These are phyloP conservation scores for Clavispora carvajalis DNA, from an alignment of 805 yeast species.

Conservation along the genomic window DNA sequence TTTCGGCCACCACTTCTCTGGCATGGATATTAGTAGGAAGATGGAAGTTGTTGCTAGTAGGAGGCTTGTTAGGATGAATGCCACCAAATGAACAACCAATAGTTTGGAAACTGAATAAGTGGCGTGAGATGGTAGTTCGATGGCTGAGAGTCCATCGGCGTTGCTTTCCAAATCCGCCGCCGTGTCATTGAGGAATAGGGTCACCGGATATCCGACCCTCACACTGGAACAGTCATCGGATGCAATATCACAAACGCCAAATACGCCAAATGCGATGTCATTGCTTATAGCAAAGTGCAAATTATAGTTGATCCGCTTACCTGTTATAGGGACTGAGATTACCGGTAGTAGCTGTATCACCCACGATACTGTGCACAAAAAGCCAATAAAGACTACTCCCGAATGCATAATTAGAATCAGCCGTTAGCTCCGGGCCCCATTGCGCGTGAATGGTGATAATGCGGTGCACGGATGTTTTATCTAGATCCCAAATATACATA, in stretches of 20 bases:
- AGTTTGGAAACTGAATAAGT: slow-evolving; percentile 36
- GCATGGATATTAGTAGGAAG: slow-evolving; percentile 1
- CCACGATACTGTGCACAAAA: slow-evolving; percentile 26
- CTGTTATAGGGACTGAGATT: slow-evolving; percentile 38
- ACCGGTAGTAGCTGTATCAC: slow-evolving; percentile 36
- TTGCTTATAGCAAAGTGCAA: slow-evolving; percentile 28
- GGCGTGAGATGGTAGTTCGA: slow-evolving; percentile 37
- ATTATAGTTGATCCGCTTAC: slow-evolving; percentile 16
- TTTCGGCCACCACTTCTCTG: neutral
- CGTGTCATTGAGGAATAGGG: neutral
- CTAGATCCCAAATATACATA: too few relatives aligned
- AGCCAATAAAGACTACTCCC: slow-evolving; percentile 24
- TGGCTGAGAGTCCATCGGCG: slow-evolving; percentile 14
- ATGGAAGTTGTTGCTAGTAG: slow-evolving; percentile 7
- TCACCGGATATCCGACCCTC: slow-evolving; percentile 31
- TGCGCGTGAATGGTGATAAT: too few relatives aligned
- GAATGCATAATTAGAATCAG: slow-evolving; percentile 29
- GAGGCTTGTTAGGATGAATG: slow-evolving; percentile 26
- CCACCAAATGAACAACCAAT: slow-evolving; percentile 37
- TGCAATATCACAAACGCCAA: slow-evolving; percentile 34
- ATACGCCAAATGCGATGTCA: slow-evolving; percentile 38
- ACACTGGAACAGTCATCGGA: slow-evolving; percentile 28
- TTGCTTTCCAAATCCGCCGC: neutral
- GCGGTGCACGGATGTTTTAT: neutral
- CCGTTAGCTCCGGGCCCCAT: too few relatives aligned